Base-by-base conservation (phyloP, 331 rosid genomes). In the Acacia concinna region DNA sequence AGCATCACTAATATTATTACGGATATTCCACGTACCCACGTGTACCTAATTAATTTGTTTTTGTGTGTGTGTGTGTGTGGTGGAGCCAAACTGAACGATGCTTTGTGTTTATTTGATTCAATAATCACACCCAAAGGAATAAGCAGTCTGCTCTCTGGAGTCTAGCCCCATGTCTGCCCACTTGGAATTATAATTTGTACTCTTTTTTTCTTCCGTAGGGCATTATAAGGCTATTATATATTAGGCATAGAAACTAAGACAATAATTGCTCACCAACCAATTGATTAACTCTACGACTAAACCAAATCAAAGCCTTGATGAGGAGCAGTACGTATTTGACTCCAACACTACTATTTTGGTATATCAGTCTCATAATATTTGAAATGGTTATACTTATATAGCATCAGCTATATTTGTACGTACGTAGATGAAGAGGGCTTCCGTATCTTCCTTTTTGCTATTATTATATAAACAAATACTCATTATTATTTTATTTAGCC, bases 211-310 rank as follows among this genome's bases (percentile, higher is more conserved):
- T 9, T 18, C 63, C 52, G 25, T 27, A 62, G 52, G 20, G 25
- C 52, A 70, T 76, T 30, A 31, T 15, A 13, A 30, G 38, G 23
- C 40, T 30, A 30, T 30, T 30, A 15, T 15, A 14, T 60, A 6
- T 15, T 62, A 62, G 68, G 21, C 21, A 34, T 52, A 63, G n/a
- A 54, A 52, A 47, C 18, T 38, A 62, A 28, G 67, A 59, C 28
- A 71, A 63, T 23, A 59, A 71, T 64, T 67, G 71, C 63, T 71
- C 76, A 44, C 44, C 40, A 20, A 18, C 70, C 6, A 40, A 52
- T 51, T 63, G 71, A 82, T 64, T 41, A 54, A 18, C 8, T 54
- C 46, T 52, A 10, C 20, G 46, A n/a, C 67, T 31, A 49, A 72
- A 78, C 44, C 41, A 64, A 63, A 63, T 59, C 65, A 5, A 59